Evolutionary conservation across 1,139 yeast species (phyloP), one percentile per base, ranked within the genome.

Genomic region (Candida freyschussii): DNA sequence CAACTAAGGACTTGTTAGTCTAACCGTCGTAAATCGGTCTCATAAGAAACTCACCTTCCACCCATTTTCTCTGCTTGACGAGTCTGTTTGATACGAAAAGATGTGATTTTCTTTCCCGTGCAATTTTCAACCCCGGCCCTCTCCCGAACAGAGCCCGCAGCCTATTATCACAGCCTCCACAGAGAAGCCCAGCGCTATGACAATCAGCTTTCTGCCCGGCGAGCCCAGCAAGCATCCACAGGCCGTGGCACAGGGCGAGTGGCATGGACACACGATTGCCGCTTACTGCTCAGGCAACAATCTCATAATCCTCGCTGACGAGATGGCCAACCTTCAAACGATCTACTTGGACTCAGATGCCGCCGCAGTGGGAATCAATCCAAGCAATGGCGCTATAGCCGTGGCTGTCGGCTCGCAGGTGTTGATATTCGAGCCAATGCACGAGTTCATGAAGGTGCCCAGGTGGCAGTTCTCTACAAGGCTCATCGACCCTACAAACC

Each of bases 271-370:
- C 41, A 72, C 78, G 36, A 59, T 87, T 7, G 61, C 83, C 17
- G 80, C 78, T 0, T 89, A 89, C 53, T 84, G 91, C 34, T 84
- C 96, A 2, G 96, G 96, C 2, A 86, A 87, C 59, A 87, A 86
- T 55, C 61, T 89, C 46, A 81, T 87, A 27, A 69, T 87, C 8
- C 53, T 76, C 5, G 65, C 78, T 7, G 68, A 72, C 40, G 60
- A 69, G 26, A 60, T 67, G 34, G 59, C 60, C 22, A 60, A 80
- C 43, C 60, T 87, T 15, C 97, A 89, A 53, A 87, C 96, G 0
- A 63, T 87, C 1, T 84, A 83, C 47, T 63, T 86, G 15, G 77
- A 74, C 7, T 44, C 62, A 2, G 95, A 86, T 52, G 81, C 93
- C 7, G 50, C 53, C 11, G 75, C 85, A 0, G 75, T 86, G 6